Evolutionary conservation across 257 asterid species (phyloP).

Genomic region (Gentiana dahurica): DNA sequence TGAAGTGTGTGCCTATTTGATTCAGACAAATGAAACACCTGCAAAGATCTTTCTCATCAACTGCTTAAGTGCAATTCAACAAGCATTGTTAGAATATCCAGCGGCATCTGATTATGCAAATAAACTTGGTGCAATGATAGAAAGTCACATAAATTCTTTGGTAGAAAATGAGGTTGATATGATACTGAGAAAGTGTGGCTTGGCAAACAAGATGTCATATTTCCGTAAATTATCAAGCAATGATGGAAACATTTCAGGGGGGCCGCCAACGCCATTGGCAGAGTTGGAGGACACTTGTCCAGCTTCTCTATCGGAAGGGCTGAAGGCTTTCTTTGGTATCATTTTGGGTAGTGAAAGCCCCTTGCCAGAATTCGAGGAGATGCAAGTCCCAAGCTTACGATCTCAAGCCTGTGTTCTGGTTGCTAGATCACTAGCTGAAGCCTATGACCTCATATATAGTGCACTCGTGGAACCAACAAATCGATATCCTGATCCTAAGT

Average conservation of each 20-base stretch:
- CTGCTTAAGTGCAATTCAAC: conserved; percentile 87
- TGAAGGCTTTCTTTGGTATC: conserved; percentile 81
- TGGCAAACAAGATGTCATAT: conserved; percentile 63
- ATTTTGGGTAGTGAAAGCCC: conserved; percentile 74
- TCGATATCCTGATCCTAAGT: conserved; percentile 69
- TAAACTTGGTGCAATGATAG: conserved; percentile 73
- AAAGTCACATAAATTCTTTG: conserved; percentile 51
- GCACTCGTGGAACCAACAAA: conserved; percentile 75
- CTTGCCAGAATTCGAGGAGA: conserved; percentile 83
- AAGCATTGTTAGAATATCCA: conserved; percentile 65
- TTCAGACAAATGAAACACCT: conserved; percentile 83
- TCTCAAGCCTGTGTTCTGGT: conserved; percentile 63
- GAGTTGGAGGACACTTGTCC: conserved; percentile 67
- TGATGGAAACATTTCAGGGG: conserved; percentile 15
- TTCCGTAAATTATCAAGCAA: conserved; percentile 33
- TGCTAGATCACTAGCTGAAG: conserved; percentile 63
- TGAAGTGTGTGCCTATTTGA: conserved; percentile 11
- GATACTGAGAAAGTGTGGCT: conserved; percentile 60
- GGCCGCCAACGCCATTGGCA: conserved; percentile 29
- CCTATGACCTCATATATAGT: conserved; percentile 59
- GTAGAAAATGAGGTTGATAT: conserved; percentile 75
- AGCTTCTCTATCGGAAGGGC: conserved; percentile 61
- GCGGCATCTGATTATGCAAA: conserved; percentile 67
- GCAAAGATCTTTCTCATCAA: conserved; percentile 79
- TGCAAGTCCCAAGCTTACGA: conserved; percentile 78